Evolutionary conservation across 345 rosid species (phyloP).

Genomic region (Diplotaxis tenuifolia): DNA sequence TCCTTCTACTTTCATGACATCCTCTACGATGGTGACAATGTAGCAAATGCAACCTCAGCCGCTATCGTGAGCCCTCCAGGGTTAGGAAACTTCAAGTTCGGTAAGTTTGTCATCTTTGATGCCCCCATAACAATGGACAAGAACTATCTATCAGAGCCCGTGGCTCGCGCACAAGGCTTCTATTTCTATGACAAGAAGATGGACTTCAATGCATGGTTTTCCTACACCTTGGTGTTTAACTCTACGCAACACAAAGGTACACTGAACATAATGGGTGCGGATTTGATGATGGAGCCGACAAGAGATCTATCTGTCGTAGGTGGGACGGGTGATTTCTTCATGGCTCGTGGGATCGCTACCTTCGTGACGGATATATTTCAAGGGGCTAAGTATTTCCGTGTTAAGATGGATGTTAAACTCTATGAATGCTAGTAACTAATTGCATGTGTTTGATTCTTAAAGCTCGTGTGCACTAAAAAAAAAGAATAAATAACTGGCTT

Average conservation of each 20-base stretch:
- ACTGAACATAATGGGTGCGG: slow-evolving; percentile 61
- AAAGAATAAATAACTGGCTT: slow-evolving; percentile 18
- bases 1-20: slow-evolving; percentile 58
- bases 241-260: slow-evolving; percentile 59
- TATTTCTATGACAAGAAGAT: slow-evolving; percentile 61
- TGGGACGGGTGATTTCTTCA: slow-evolving; percentile 85
- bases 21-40: slow-evolving; percentile 46
- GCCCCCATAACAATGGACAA: slow-evolving; percentile 54
- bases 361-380: slow-evolving; percentile 54
- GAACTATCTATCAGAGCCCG: slow-evolving; percentile 43
- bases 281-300: slow-evolving; percentile 58
- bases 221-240: slow-evolving; percentile 62
- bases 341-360: slow-evolving; percentile 71
- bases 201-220: slow-evolving; percentile 49
- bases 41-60: slow-evolving; percentile 54
- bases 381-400: slow-evolving; percentile 62
- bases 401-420: slow-evolving; percentile 37
- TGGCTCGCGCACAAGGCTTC: slow-evolving; percentile 63
- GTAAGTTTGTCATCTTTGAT: slow-evolving; percentile 55
- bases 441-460: not conserved
- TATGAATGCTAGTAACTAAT: slow-evolving; percentile 33
- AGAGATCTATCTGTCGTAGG: slow-evolving; percentile 73
- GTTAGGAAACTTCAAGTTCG: slow-evolving; percentile 43
- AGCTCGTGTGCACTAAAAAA: too few species aligned
- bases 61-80: slow-evolving; percentile 35